phyloP scores from a whole-genome alignment of 371 early-diverging fungal genomes.

The Haplosporangium sp. region DNA sequence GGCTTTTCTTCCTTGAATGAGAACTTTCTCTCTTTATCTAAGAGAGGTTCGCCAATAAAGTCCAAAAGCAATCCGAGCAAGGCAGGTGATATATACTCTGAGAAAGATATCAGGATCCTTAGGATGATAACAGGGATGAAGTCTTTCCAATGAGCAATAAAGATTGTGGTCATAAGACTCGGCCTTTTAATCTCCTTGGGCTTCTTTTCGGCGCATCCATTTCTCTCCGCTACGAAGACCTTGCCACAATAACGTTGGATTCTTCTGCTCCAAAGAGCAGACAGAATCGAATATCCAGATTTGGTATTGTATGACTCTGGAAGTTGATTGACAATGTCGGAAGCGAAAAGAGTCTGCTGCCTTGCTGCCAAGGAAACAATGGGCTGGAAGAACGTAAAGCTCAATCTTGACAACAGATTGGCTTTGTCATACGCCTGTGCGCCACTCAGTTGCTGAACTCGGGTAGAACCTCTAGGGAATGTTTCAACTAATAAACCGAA shows the following conservation, averaged over 20 bases:
- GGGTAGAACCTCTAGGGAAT: constrained; percentile 37
- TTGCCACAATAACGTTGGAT: constrained; percentile 10
- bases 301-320: constrained; percentile 29
- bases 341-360: constrained; percentile 24
- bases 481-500: constrained; percentile 27
- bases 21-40: too few relatives aligned
- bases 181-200: constrained; percentile 20
- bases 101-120: constrained; percentile 14
- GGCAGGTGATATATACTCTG: constrained; percentile 21
- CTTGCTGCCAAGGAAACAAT: constrained; percentile 35
- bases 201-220: constrained; percentile 1
- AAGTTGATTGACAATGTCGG: constrained; percentile 34
- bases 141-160: constrained; percentile 17
- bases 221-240: neutral
- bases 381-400: constrained; percentile 35
- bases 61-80: constrained; percentile 32
- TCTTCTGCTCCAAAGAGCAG: constrained; percentile 17
- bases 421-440: constrained; percentile 34
- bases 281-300: constrained; percentile 11
- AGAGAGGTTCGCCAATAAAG: constrained; percentile 19
- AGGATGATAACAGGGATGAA: constrained; percentile 14
- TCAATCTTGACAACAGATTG: constrained; percentile 26
- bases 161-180: constrained; percentile 18
- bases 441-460: constrained; percentile 23
- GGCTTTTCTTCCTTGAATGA: constrained; percentile 16